Evolutionary conservation across 129 eudicot species (phyloP), one percentile per base, ranked within the genome.

Genomic region (Cynara cardunculus): DNA sequence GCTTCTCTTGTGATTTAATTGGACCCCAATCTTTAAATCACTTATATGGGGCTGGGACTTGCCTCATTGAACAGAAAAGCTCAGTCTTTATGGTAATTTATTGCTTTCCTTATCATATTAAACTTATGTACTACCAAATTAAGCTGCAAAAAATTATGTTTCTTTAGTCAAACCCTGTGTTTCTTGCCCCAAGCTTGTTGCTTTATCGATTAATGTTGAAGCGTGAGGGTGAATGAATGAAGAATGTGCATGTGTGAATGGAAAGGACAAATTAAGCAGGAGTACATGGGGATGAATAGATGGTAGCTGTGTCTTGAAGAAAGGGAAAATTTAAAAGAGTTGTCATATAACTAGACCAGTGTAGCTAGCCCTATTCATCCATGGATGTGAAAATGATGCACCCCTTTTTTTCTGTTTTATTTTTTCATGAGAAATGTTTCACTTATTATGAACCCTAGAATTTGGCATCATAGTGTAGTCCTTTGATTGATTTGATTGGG

Each of bases 401-500:
- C 21, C 41, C n/a, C 39, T 18, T 73, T 65, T 65, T 73, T 62
- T 3, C 13, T 2, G 14, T 19, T 41, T 65, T 73, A 1, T 28
- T 0, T 14, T 19, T 62, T 66, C 49, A 3, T 6, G 31, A n/a
- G 62, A 75, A 22, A 74, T 66, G 75, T 81, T 71, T 77, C 46
- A 56, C 68, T 75, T 75, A 27, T 69, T 69, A 77, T 82, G 71
- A 82, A 82, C 81, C 81, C 85, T 69, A 76, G 73, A 82, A 76
- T 70, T 82, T 82, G 77, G 85, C 84, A 80, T 73, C 84, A 80
- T 30, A 64, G 28, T 9, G 27, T 82, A 69, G 85, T 76, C 81
- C 44, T 76, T 71, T 70, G 81, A 82, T 82, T 82, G 85, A 82
- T 82, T 82, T 82, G 85, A 82, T 82, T 76, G 80, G 82, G 76